Base-by-base conservation (phyloP, 2,329 filamentous ascomycete genomes). In the Monascus ruber region DNA sequence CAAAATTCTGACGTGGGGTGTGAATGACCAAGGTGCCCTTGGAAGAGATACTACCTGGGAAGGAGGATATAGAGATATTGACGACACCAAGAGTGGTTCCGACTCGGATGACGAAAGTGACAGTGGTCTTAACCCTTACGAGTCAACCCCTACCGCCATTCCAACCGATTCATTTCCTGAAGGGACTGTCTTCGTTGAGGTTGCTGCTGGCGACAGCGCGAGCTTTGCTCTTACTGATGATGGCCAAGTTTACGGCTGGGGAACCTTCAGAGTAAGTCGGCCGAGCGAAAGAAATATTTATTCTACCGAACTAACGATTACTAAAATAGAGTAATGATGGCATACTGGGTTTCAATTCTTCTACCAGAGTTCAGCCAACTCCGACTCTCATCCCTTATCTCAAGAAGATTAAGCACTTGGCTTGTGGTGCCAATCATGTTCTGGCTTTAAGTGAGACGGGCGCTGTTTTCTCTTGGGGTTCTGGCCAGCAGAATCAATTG, bases 1-100 rank as follows among this genome's bases (percentile, higher is more conserved):
- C 69, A 80, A 79, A 64, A 83, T 93, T 49, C 66, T 86, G 39
- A 87, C 83, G 26, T 93, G 85, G 85, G 85, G 85, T 39, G 85
- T 91, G 50, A 91, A 91, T 56, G 85, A 93, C 55, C 79, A 87
- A 54, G 82, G 83, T 46, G 83, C 85, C 6, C 72, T 93, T 31
- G 85, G 85, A 33, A 73, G 85, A 54, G 75, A 84, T 55, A 88
- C 83, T 3, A 66, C 65, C 8, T 81, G 79, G 72, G 75, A 81
- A 2, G 81, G 81, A 36, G 77, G 77, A 38, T 62, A 72, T 51
- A 68, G 66, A 46, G 71, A 74, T 42, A 65, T 73, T 36, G 67
- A 69, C 32, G 66, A 63, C 8, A 60, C 47, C 35, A 47, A 47
- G 24, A 56, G 47, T 35, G 55, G 52, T 38, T 49, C 54, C 4